phyloP scores from a whole-genome alignment of 176 grass and related monocot genomes.

The Eremochloa ophiuroides region DNA sequence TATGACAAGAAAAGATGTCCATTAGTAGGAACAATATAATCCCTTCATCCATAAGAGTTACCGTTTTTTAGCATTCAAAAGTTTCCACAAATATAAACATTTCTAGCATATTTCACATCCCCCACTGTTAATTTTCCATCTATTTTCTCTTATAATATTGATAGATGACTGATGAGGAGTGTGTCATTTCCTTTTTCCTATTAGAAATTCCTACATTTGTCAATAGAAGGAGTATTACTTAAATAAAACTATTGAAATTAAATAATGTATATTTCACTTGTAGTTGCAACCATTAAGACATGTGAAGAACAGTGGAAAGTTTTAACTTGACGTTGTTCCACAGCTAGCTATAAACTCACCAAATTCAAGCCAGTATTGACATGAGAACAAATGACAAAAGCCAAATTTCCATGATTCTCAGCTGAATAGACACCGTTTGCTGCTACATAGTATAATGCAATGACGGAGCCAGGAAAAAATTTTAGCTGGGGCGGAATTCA shows the following conservation, averaged over 20 bases:
- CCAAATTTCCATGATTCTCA: neutral
- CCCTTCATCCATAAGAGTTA: neutral
- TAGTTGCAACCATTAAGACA: neutral
- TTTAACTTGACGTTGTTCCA: neutral
- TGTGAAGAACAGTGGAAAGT: neutral
- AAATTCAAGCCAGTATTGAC: neutral
- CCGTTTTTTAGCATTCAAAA: neutral
- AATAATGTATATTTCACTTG: neutral
- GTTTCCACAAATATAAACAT: neutral
- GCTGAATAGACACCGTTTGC: neutral
- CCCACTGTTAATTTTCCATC: neutral
- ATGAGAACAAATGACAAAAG: neutral
- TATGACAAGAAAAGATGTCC: too few relatives aligned
- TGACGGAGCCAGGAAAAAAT: too few relatives aligned
- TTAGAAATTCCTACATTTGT: neutral
- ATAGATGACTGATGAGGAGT: neutral
- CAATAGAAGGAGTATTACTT: neutral
- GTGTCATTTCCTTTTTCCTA: neutral
- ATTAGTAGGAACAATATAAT: neutral
- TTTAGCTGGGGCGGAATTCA: too few relatives aligned
- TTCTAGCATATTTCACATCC: neutral
- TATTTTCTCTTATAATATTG: neutral
- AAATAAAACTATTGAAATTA: neutral
- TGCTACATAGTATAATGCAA: too few relatives aligned
- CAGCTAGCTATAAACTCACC: neutral